phyloP scores from a whole-genome alignment of 2,329 filamentous ascomycete genomes.

The Ophiostoma himal-ulmi region DNA sequence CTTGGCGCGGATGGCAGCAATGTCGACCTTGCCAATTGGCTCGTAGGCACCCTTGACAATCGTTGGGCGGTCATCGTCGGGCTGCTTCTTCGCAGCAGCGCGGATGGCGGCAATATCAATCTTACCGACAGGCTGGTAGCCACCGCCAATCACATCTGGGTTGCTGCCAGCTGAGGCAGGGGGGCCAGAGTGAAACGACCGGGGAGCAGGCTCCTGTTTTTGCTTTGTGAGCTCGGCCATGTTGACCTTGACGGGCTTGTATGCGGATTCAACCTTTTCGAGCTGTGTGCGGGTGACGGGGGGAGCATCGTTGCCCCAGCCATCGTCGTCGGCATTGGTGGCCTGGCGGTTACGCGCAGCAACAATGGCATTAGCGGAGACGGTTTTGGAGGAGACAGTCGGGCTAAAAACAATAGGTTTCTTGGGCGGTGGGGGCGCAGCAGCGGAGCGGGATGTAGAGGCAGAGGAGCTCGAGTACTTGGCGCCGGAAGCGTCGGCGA shows the following conservation, averaged over 20 bases:
- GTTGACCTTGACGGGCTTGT: slow-evolving; percentile 93
- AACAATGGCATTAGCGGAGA: slow-evolving; percentile 59
- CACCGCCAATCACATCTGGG: slow-evolving; percentile 69
- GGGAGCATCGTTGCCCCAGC: slow-evolving; percentile 94
- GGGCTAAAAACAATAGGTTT: slow-evolving; percentile 85
- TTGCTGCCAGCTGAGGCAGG: slow-evolving; percentile 36
- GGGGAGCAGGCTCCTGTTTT: slow-evolving; percentile 50
- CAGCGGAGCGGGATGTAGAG: slow-evolving; percentile 31
- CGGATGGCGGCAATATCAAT: slow-evolving; percentile 94
- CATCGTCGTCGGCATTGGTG: slow-evolving; percentile 68
- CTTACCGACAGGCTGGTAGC: slow-evolving; percentile 91
- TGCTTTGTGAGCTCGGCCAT: slow-evolving; percentile 77
- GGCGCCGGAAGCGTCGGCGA: slow-evolving; percentile 86
- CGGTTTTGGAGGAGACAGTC: slow-evolving; percentile 44
- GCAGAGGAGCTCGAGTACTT: slow-evolving; percentile 70
- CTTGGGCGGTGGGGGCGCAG: slow-evolving; percentile 56
- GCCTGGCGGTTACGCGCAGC: slow-evolving; percentile 55
- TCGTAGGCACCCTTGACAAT: slow-evolving; percentile 90
- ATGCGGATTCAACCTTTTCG: slow-evolving; percentile 87
- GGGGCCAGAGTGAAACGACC: slow-evolving; percentile 44
- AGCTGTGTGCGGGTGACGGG: slow-evolving; percentile 78
- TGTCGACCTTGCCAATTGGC: slow-evolving; percentile 93
- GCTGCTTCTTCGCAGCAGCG: slow-evolving; percentile 61
- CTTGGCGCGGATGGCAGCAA: slow-evolving; percentile 73
- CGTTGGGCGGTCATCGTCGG: slow-evolving; percentile 67